phyloP scores from a whole-genome alignment of 192 early-diverging fungal genomes.

The Backusella morwellensis region DNA sequence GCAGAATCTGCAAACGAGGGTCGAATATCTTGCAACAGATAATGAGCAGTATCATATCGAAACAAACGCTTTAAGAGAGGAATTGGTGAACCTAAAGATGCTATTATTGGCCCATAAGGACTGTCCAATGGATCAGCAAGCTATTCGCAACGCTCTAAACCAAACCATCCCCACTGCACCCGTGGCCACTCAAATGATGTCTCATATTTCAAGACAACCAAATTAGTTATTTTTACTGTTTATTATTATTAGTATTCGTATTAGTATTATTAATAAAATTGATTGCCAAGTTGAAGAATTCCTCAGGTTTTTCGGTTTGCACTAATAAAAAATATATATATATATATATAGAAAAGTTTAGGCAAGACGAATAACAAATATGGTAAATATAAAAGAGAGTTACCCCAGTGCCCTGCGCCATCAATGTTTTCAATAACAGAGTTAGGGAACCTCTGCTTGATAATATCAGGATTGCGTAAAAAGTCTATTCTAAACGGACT shows the following conservation, averaged over 20 bases:
- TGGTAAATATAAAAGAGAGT: background rate
- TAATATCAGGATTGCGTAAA: slow-evolving; percentile 43
- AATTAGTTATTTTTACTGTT: background rate
- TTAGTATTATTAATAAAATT: background rate
- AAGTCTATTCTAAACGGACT: slow-evolving; percentile 64
- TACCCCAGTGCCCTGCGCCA: slow-evolving; percentile 87
- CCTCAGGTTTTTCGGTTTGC: slow-evolving; percentile 70
- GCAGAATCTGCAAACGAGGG: slow-evolving; percentile 68
- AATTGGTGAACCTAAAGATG: slow-evolving; percentile 74
- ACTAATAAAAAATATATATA: slow-evolving; percentile 37
- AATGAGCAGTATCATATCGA: slow-evolving; percentile 62
- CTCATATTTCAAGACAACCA: background rate
- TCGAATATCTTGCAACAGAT: slow-evolving; percentile 58
- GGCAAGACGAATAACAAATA: background rate
- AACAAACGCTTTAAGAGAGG: slow-evolving; percentile 59
- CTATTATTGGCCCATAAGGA: slow-evolving; percentile 75
- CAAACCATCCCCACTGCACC: slow-evolving; percentile 24
- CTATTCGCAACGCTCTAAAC: slow-evolving; percentile 43
- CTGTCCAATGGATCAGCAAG: slow-evolving; percentile 61
- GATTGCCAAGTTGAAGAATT: slow-evolving; percentile 50
- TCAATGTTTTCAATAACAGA: slow-evolving; percentile 63
- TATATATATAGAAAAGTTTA: background rate
- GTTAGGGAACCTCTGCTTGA: slow-evolving; percentile 72
- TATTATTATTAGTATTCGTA: background rate
- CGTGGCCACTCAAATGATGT: slow-evolving; percentile 35